Conservation (phyloP, 1,139 yeast species). For the Geotrichum histeridarum region DNA sequence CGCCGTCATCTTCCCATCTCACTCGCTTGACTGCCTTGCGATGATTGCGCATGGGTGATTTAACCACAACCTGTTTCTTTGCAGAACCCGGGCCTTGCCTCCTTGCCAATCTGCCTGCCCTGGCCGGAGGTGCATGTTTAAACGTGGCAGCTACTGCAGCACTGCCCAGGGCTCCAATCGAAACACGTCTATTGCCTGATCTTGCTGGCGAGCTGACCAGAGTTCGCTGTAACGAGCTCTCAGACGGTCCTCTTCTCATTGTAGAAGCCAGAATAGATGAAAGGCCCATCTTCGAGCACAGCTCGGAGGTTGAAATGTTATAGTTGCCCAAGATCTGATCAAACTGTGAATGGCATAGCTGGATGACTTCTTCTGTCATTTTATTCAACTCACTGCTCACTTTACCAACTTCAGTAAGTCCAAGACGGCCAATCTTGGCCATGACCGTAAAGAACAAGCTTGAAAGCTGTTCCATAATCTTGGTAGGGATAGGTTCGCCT, state of each 20-base stretch:
- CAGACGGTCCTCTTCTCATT: background rate
- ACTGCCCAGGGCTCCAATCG: background rate
- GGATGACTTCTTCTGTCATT: background rate
- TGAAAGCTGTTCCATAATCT: background rate
- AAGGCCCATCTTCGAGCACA: background rate
- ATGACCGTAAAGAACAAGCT: background rate
- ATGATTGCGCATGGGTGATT: constrained; percentile 23
- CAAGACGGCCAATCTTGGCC: background rate
- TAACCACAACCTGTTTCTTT: constrained; percentile 18
- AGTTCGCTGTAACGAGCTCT: background rate
- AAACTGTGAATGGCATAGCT: background rate
- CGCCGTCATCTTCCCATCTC: constrained; percentile 29
- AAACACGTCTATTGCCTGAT: background rate
- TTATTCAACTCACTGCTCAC: background rate
- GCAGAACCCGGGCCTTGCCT: background rate
- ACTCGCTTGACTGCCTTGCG: constrained; percentile 28
- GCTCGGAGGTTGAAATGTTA: background rate
- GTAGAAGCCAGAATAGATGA: background rate
- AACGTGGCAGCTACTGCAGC: background rate
- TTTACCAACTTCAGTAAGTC: background rate
- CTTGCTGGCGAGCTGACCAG: background rate
- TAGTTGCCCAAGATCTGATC: background rate
- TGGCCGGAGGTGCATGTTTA: background rate
- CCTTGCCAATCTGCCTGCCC: background rate
- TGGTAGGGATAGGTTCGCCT: constrained; percentile 21